These are phyloP conservation scores for Penicillium sp. DNA, from an alignment of 2,329 filamentous ascomycete species.

Conservation along the genomic window DNA sequence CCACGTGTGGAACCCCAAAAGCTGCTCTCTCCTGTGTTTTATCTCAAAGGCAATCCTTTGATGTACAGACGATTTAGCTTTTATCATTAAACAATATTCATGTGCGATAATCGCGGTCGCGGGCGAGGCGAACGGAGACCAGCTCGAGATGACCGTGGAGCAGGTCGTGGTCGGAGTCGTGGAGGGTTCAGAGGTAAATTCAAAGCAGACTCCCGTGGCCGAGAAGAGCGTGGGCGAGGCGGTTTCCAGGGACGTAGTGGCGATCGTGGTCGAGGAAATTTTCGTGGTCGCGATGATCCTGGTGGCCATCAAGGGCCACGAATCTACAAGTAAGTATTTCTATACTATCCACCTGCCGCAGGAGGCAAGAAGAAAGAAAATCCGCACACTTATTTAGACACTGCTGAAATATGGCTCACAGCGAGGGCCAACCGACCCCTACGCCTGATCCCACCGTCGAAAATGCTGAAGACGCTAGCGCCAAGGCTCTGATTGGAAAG, in stretches of 20 bases:
- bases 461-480: slow-evolving; percentile 32
- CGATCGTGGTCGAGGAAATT: slow-evolving; percentile 24
- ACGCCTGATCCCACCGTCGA: slow-evolving; percentile 26
- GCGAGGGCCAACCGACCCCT: slow-evolving; percentile 24
- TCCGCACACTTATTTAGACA: too few species aligned
- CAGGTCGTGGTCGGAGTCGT: slow-evolving; percentile 23
- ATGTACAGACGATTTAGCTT: too few species aligned
- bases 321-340: slow-evolving; percentile 35
- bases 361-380: too few species aligned
- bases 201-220: slow-evolving; percentile 22
- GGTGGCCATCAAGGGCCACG: slow-evolving; percentile 27
- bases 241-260: slow-evolving; percentile 9
- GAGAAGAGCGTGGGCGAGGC: slow-evolving; percentile 27
- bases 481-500: slow-evolving; percentile 25
- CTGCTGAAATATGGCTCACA: slow-evolving; percentile 7
- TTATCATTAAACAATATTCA: too few species aligned
- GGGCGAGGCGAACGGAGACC: too few species aligned
- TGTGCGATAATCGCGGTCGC: too few species aligned
- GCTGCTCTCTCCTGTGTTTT: too few species aligned
- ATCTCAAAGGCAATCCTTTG: too few species aligned
- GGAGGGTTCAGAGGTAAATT: slow-evolving; percentile 26
- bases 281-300: slow-evolving; percentile 10
- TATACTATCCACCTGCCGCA: too few species aligned
- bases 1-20: too few species aligned
- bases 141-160: slow-evolving; percentile 5